Evolutionary conservation across 306 rosid species (phyloP).

Genomic region (Dalbergia cultrata): DNA sequence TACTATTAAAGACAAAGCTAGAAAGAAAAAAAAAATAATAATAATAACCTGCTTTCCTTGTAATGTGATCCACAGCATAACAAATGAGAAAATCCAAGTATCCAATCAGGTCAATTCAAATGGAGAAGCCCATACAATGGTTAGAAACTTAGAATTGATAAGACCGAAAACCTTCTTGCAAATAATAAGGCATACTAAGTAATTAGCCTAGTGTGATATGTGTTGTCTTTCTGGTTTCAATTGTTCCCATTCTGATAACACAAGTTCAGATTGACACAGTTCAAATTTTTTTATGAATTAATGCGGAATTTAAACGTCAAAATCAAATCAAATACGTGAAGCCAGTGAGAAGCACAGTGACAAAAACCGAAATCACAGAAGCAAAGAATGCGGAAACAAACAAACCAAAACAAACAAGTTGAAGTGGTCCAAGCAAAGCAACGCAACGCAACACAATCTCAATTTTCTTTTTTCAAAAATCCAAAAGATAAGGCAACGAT

Average conservation of each 20-base stretch:
- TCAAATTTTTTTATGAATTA: conserved; percentile 33
- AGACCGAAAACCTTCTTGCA: neutral
- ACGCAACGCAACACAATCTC: conserved; percentile 37
- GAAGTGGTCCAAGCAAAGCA: conserved; percentile 65
- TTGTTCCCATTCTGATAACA: conserved; percentile 16
- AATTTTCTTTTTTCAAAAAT: conserved; percentile 51
- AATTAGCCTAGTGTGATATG: neutral
- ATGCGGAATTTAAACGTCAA: conserved; percentile 17
- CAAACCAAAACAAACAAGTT: conserved; percentile 20
- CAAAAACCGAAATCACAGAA: conserved; percentile 47
- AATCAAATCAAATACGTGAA: conserved; percentile 43
- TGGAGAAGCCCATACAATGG: conserved; percentile 8
- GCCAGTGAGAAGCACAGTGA: conserved; percentile 40
- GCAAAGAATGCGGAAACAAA: conserved; percentile 39
- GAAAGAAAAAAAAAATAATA: neutral
- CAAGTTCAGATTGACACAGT: conserved; percentile 27
- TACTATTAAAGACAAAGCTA: neutral
- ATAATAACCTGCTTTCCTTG: conserved; percentile 11
- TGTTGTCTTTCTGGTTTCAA: conserved; percentile 15
- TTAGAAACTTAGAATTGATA: neutral
- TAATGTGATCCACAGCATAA: neutral
- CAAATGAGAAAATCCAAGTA: conserved; percentile 22
- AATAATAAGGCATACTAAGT: neutral
- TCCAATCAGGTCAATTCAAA: neutral
- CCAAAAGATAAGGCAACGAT: conserved; percentile 56